phyloP scores from a whole-genome alignment of 768 basidiomycete species.

The Ramaria sp. region DNA sequence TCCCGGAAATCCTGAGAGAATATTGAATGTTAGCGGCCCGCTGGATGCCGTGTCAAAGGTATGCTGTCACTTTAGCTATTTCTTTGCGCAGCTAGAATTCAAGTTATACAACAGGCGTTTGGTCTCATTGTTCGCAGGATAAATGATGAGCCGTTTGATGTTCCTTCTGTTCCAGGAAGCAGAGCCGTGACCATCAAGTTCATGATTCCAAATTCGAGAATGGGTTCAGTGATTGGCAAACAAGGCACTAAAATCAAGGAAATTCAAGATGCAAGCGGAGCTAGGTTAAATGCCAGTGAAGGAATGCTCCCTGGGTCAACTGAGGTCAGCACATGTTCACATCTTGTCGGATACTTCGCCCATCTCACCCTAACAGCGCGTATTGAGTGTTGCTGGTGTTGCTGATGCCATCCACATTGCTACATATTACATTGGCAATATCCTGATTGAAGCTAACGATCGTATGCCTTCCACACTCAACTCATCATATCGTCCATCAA shows the following conservation, averaged over 20 bases:
- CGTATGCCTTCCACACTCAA: conserved; percentile 59
- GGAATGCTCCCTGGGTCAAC: conserved; percentile 99
- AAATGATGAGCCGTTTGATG: conserved; percentile 98
- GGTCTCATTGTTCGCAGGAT: conserved; percentile 97
- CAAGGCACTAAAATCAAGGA: conserved; percentile 98
- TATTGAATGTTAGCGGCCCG: conserved; percentile 91
- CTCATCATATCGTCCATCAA: conserved; percentile 61
- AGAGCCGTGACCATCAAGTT: conserved; percentile 99
- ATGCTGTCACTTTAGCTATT: conserved; percentile 16
- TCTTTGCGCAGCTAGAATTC: background rate
- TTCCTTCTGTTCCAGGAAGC: conserved; percentile 94
- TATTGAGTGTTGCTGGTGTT: conserved; percentile 94
- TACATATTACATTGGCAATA: conserved; percentile 98
- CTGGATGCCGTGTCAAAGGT: conserved; percentile 99
- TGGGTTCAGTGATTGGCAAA: conserved; percentile 99
- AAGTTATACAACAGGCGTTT: conserved; percentile 57
- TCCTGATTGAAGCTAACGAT: conserved; percentile 87
- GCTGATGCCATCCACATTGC: conserved; percentile 99
- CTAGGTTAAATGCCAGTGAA: conserved; percentile 91
- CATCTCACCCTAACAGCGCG: conserved; percentile 48
- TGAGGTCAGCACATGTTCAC: conserved; percentile 49
- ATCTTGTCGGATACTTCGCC: conserved; percentile 11
- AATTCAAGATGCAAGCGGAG: conserved; percentile 97
- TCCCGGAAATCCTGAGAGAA: conserved; percentile 98
- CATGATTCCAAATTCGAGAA: conserved; percentile 98